Conservation (phyloP, 2,329 filamentous ascomycete species). For the Daldinia sp. region DNA sequence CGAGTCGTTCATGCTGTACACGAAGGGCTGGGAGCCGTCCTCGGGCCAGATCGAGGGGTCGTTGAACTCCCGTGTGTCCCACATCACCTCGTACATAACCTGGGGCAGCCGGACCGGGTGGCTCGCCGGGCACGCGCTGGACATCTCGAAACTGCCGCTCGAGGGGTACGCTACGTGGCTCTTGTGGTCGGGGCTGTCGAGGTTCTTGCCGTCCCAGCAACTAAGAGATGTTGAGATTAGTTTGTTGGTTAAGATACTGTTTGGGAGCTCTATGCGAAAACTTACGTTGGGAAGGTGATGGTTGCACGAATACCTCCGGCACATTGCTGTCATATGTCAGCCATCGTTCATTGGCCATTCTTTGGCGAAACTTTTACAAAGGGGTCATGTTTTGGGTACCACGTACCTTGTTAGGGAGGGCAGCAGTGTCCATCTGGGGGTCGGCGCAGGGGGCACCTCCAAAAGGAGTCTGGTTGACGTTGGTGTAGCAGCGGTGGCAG, state of each 20-base stretch:
- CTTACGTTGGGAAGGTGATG: slow-evolving; percentile 45
- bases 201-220: slow-evolving; percentile 49
- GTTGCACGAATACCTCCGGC: slow-evolving; percentile 43
- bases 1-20: slow-evolving; percentile 45
- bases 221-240: slow-evolving; percentile 20
- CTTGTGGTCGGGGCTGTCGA: slow-evolving; percentile 49
- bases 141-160: slow-evolving; percentile 42
- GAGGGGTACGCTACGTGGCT: slow-evolving; percentile 43
- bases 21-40: slow-evolving; percentile 47
- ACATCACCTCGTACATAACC: slow-evolving; percentile 56
- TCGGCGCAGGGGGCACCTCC: slow-evolving; percentile 46
- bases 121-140: slow-evolving; percentile 38
- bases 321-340: slow-evolving; percentile 23
- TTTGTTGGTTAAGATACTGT: background rate
- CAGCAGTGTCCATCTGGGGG: slow-evolving; percentile 38
- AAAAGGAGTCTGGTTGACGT: slow-evolving; percentile 43
- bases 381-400: background rate
- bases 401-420: slow-evolving; percentile 34
- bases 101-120: slow-evolving; percentile 50
- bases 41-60: slow-evolving; percentile 48
- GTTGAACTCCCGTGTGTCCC: slow-evolving; percentile 51
- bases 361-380: background rate
- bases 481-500: slow-evolving; percentile 46
- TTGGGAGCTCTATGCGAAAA: background rate
- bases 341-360: background rate